A percentile compares a stretch with the other conserved stretches of the same genome.
These are phyloP conservation scores for Hamamelis virginiana DNA, from an alignment of 164 flowering plant species.

Conservation along the genomic window DNA sequence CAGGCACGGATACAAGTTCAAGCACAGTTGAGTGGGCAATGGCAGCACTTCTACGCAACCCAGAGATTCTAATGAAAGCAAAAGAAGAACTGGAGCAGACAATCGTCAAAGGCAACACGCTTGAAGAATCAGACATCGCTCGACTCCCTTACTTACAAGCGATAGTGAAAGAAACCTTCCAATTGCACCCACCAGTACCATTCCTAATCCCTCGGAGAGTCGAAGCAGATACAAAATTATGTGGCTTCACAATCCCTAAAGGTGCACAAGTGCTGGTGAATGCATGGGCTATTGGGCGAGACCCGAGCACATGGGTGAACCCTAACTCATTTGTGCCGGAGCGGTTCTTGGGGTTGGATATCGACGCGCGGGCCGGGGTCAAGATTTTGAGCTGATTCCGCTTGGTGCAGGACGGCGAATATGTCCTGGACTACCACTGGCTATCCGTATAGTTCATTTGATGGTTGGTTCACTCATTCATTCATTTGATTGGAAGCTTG, in stretches of 20 bases:
- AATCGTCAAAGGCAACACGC: slow-evolving; percentile 1
- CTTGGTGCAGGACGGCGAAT: slow-evolving; percentile 19
- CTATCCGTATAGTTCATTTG: slow-evolving; percentile 12
- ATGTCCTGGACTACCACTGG: slow-evolving; percentile 23
- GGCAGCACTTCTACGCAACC: slow-evolving; percentile 2
- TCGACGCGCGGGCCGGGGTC: slow-evolving; percentile 19
- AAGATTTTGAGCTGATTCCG: slow-evolving; percentile 21
- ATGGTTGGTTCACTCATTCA: slow-evolving; percentile 23
- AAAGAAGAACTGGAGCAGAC: background rate
- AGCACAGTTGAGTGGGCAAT: slow-evolving; percentile 15
- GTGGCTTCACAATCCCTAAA: slow-evolving; percentile 10
- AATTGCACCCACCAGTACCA: slow-evolving; percentile 10
- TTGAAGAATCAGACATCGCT: slow-evolving; percentile 7
- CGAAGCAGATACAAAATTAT: background rate
- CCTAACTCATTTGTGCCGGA: slow-evolving; percentile 21
- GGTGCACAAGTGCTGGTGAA: slow-evolving; percentile 11
- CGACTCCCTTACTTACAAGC: slow-evolving; percentile 15
- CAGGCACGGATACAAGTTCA: slow-evolving; percentile 8
- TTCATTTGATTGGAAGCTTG: slow-evolving; percentile 25
- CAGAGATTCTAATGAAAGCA: background rate
- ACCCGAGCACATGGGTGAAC: slow-evolving; percentile 13
- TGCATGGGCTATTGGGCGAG: slow-evolving; percentile 13
- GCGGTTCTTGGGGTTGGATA: slow-evolving; percentile 22
- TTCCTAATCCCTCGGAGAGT: slow-evolving; percentile 8
- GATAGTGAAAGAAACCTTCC: slow-evolving; percentile 7